phyloP scores from a whole-genome alignment of 2,329 filamentous ascomycete species.

The Ascocoryne sarcoides region DNA sequence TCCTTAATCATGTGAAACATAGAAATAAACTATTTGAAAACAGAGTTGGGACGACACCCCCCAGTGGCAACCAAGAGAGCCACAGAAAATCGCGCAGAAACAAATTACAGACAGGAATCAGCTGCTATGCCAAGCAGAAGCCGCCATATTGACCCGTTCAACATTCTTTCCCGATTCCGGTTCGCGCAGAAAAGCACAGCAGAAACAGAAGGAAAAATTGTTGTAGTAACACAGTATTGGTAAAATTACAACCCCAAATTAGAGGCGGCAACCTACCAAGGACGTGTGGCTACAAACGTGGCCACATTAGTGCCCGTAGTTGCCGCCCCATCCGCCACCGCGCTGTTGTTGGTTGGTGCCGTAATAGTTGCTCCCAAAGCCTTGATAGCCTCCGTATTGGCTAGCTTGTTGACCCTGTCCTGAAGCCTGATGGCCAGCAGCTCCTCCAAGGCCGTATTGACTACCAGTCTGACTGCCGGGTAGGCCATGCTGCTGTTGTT shows the following conservation, averaged over 20 bases:
- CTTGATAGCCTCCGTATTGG: constrained; percentile 37
- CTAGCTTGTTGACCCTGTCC: constrained; percentile 34
- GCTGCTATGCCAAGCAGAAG: background rate
- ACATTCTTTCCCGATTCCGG: background rate
- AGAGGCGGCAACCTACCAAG: constrained; percentile 20
- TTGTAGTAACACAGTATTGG: constrained; percentile 28
- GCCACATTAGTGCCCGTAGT: constrained; percentile 32
- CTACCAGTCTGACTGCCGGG: constrained; percentile 28
- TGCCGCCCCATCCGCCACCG: constrained; percentile 40
- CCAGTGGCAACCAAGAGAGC: background rate
- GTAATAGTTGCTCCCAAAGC: constrained; percentile 33
- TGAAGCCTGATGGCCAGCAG: constrained; percentile 38
- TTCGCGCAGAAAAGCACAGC: background rate
- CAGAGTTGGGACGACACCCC: background rate
- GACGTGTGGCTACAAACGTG: constrained; percentile 21
- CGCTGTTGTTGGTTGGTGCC: constrained; percentile 29
- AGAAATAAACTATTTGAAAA: background rate
- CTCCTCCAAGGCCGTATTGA: constrained; percentile 38
- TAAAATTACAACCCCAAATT: constrained; percentile 18
- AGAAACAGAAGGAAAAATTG: constrained; percentile 1
- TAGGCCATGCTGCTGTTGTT: constrained; percentile 28
- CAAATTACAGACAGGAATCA: background rate
- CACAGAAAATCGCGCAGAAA: background rate
- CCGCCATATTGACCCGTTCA: background rate
- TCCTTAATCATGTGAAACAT: background rate